Base-by-base conservation (phyloP, 2,329 filamentous ascomycete genomes). In the Venturiaceae sp. region DNA sequence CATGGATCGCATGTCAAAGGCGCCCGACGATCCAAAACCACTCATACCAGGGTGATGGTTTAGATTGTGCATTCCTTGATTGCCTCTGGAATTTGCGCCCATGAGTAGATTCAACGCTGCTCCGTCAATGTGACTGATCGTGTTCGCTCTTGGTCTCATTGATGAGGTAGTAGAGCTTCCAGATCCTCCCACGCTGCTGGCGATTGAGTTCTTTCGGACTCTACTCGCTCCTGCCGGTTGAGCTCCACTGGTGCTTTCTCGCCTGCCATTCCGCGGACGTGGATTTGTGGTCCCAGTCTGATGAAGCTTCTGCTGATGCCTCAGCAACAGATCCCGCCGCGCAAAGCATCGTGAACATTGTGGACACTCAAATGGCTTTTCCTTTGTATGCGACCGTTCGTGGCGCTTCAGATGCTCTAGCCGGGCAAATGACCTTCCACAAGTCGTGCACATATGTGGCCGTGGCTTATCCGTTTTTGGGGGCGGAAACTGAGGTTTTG, bases 221-320 rank as follows among this genome's bases (percentile, higher is more conserved):
- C 91, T 83, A 64, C 84, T 87, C 63, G 85, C 78, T 33, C 80
- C 82, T 14, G 83, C 82, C 6, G 82, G 79, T 8, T 85, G 84
- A 61, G 87, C 83, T 58, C 87, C 90, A 61, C 87, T 82, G 5
- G 81, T 88, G 72, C 94, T 97, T 75, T 97, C 94, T 63, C 94
- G 84, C 64, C 92, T 87, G 65, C 74, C 78, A 30, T 50, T 50
- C 66, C 92, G 85, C 50, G 92, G 91, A 61, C 92, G 84, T 50
- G 91, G 87, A 5, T 91, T 91, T 5, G 94, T 88, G 0, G 91
- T 91, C 13, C 90, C 89, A 28, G 90, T 90, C 80, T 95, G 90
- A 71, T 99, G 94, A 53, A 99, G 82, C 79, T 99, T 99, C 79
- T 99, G 94, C 80, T 99, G 94, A 74, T 99, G 94, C 60, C 94